Evolutionary conservation across 164 flowering plant species (phyloP).

Genomic region (Vitis rotundifolia): DNA sequence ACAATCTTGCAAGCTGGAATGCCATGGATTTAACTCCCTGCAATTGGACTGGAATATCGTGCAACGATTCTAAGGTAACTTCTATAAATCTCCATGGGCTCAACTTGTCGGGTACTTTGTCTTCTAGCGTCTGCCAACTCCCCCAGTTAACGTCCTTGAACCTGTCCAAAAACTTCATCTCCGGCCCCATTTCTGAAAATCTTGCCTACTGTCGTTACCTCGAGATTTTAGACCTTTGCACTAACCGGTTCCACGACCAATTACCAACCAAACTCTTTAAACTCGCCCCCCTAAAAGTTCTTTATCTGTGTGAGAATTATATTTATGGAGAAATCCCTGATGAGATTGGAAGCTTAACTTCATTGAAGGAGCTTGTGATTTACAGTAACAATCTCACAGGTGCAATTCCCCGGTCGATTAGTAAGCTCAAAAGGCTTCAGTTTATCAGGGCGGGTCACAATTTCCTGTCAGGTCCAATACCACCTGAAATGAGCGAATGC

Average conservation of each 20-base stretch:
- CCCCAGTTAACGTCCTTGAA: constrained; percentile 31
- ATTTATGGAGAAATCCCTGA: constrained; percentile 42
- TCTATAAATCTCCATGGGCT: constrained; percentile 36
- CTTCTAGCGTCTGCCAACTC: constrained; percentile 43
- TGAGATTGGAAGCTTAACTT: constrained; percentile 38
- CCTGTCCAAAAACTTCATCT: constrained; percentile 45
- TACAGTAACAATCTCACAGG: constrained; percentile 61
- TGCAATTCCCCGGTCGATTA: constrained; percentile 35
- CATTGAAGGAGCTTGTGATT: constrained; percentile 48
- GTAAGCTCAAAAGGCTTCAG: constrained; percentile 41
- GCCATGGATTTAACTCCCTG: constrained; percentile 37
- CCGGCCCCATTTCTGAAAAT: constrained; percentile 50
- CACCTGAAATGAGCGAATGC: constrained; percentile 48
- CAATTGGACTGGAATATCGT: constrained; percentile 49
- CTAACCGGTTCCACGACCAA: constrained; percentile 47
- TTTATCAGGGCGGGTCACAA: constrained; percentile 55
- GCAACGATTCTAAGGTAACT: constrained; percentile 34
- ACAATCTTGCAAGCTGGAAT: constrained; percentile 48
- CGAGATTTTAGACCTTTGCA: constrained; percentile 50
- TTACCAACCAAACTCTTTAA: constrained; percentile 35
- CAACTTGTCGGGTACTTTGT: constrained; percentile 50
- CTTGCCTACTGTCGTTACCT: constrained; percentile 33
- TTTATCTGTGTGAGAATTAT: constrained; percentile 50
- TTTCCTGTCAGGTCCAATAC: constrained; percentile 47
- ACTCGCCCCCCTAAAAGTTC: constrained; percentile 34